A percentile compares a stretch with the other conserved stretches of the same genome.
phyloP scores from a whole-genome alignment of 2,329 filamentous ascomycete species.

The Xylariaceae sp. region DNA sequence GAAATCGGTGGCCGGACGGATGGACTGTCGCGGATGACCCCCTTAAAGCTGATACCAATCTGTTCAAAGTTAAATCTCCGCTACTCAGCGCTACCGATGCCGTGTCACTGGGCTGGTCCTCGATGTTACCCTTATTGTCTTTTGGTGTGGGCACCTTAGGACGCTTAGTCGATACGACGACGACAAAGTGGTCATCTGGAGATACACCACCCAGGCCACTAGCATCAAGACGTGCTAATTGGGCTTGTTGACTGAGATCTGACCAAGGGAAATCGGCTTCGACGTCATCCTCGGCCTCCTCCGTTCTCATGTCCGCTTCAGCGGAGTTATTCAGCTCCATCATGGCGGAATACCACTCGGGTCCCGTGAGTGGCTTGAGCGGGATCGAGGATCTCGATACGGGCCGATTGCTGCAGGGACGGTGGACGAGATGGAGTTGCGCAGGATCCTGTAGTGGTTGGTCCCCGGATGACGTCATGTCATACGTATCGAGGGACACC shows the following conservation, averaged over 20 bases:
- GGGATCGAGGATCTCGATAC: conserved; percentile 48
- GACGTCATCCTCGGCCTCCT: conserved; percentile 37
- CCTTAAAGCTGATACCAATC: conserved; percentile 40
- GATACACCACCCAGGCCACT: conserved; percentile 55
- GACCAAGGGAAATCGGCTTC: conserved; percentile 47
- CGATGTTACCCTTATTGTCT: background rate
- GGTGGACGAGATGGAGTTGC: conserved; percentile 25
- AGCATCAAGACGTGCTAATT: conserved; percentile 44
- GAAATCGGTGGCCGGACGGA: background rate
- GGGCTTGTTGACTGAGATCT: conserved; percentile 36
- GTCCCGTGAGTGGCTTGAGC: conserved; percentile 47
- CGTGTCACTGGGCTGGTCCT: conserved; percentile 10
- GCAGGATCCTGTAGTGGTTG: conserved; percentile 17
- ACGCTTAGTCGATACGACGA: conserved; percentile 49
- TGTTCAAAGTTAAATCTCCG: conserved; percentile 39
- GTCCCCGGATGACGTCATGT: conserved; percentile 43
- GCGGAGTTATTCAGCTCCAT: conserved; percentile 30
- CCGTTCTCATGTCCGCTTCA: conserved; percentile 31
- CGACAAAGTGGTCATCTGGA: conserved; percentile 60
- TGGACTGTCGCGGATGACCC: conserved; percentile 31
- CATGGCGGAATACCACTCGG: conserved; percentile 21
- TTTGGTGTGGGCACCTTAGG: conserved; percentile 25
- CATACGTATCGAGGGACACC: conserved; percentile 40
- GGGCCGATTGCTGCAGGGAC: conserved; percentile 27
- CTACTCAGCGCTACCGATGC: conserved; percentile 24